Percentiles rank a stretch among this genome's conserved stretches.
Evolutionary conservation across 108 stramenopile genomes (phyloP).

Genomic region (Mayamaea pseudoterrestris): DNA sequence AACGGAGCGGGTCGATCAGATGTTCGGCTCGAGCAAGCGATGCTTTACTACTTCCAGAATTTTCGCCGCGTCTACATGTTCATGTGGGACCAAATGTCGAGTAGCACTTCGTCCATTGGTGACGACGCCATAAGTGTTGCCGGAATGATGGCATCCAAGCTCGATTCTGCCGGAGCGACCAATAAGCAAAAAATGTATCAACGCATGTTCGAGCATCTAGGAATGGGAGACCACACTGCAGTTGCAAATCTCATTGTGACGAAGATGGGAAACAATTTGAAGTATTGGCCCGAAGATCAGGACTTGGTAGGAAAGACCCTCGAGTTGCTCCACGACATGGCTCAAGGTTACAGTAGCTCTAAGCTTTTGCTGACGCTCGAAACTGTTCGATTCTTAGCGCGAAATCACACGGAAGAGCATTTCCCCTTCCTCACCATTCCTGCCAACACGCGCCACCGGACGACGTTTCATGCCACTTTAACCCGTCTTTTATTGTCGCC

Average conservation of each 20-base stretch:
- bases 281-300: conserved; percentile 89
- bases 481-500: conserved; percentile 83
- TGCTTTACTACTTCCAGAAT: conserved; percentile 84
- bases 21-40: conserved; percentile 60
- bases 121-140: conserved; percentile 35
- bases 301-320: conserved; percentile 85
- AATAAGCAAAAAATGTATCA: conserved; percentile 90
- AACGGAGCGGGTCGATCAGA: conserved; percentile 73
- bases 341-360: conserved; percentile 86
- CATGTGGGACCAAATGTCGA: conserved; percentile 88
- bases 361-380: conserved; percentile 90
- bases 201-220: conserved; percentile 90
- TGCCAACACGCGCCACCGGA: conserved; percentile 79
- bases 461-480: conserved; percentile 90
- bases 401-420: conserved; percentile 88
- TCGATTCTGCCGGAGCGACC: conserved; percentile 66
- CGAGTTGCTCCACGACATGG: conserved; percentile 92
- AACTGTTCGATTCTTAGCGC: conserved; percentile 86
- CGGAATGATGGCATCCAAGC: conserved; percentile 57
- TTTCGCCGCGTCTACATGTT: conserved; percentile 92
- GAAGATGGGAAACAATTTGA: conserved; percentile 94
- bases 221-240: conserved; percentile 88
- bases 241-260: conserved; percentile 93
- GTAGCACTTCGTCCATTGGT: background rate
- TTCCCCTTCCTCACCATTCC: conserved; percentile 88